A percentile compares a stretch with the other conserved stretches of the same genome.
These are phyloP conservation scores for Cladophialophora chaetospira DNA, from an alignment of 2,329 filamentous ascomycete species.

Conservation along the genomic window DNA sequence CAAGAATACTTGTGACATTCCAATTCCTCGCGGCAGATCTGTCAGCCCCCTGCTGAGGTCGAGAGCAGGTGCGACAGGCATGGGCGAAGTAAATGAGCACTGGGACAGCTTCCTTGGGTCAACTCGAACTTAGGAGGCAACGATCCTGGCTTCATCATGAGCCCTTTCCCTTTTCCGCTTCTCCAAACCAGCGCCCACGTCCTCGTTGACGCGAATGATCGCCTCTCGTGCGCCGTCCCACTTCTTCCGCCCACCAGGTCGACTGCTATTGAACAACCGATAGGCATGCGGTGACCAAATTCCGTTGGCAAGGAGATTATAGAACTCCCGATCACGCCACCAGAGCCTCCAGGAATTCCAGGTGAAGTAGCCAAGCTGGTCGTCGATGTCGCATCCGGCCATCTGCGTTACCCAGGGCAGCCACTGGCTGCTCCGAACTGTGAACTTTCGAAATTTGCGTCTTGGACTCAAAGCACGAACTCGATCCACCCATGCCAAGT, in stretches of 20 bases:
- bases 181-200: conserved; percentile 5
- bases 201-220: conserved; percentile 33
- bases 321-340: conserved; percentile 38
- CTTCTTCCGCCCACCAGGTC: conserved; percentile 30
- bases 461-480: conserved; percentile 20
- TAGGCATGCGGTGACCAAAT: conserved; percentile 39
- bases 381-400: conserved; percentile 37
- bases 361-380: conserved; percentile 38
- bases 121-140: not conserved
- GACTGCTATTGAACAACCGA: conserved; percentile 41
- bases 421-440: conserved; percentile 29
- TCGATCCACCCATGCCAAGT: conserved; percentile 29
- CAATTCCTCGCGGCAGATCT: too few species aligned
- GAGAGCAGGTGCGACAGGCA: too few species aligned
- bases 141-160: not conserved
- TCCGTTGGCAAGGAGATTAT: conserved; percentile 38
- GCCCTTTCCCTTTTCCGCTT: not conserved
- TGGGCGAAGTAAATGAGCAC: too few species aligned
- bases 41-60: too few species aligned
- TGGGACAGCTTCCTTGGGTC: not conserved
- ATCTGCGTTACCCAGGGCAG: conserved; percentile 38
- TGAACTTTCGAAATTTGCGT: conserved; percentile 18
- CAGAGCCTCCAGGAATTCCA: conserved; percentile 41
- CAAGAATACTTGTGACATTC: too few species aligned
- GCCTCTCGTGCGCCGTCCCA: conserved; percentile 37